Evolutionary conservation across 306 rosid species (phyloP).

Genomic region (Inga leiocalycina): DNA sequence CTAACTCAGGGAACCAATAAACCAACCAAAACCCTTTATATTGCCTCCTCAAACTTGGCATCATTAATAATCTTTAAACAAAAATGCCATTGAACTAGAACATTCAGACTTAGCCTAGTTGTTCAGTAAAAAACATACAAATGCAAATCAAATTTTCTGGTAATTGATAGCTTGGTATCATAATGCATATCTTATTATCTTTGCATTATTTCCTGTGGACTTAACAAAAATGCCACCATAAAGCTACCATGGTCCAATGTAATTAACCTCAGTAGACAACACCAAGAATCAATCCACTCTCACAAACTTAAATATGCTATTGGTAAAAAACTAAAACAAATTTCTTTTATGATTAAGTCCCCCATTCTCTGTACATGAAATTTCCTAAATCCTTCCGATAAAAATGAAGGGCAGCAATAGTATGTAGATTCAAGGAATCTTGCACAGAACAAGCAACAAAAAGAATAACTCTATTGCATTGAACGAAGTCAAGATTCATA

Average conservation of each 20-base stretch:
- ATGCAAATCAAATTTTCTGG: not conserved
- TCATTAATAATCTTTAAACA: not conserved
- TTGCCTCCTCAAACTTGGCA: not conserved
- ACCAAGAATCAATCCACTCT: not conserved
- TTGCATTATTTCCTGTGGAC: no score
- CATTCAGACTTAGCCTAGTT: not conserved
- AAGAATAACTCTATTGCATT: no score
- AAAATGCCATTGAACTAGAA: not conserved
- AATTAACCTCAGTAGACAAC: not conserved
- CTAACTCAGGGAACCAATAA: not conserved
- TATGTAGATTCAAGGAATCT: no score
- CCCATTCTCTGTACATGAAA: not conserved
- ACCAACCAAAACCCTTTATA: not conserved
- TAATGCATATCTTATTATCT: no score
- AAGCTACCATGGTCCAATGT: not conserved
- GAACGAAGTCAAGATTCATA: no score
- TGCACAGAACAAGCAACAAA: no score
- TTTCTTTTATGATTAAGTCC: not conserved
- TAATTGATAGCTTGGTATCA: not conserved
- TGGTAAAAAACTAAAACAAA: no score
- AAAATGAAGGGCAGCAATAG: no score
- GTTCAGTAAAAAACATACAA: no score
- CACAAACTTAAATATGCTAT: not conserved
- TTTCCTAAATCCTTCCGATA: no score
- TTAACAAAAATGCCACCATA: no score